Evolutionary conservation across 805 yeast species (phyloP).

Genomic region (Pichia kluyveri): DNA sequence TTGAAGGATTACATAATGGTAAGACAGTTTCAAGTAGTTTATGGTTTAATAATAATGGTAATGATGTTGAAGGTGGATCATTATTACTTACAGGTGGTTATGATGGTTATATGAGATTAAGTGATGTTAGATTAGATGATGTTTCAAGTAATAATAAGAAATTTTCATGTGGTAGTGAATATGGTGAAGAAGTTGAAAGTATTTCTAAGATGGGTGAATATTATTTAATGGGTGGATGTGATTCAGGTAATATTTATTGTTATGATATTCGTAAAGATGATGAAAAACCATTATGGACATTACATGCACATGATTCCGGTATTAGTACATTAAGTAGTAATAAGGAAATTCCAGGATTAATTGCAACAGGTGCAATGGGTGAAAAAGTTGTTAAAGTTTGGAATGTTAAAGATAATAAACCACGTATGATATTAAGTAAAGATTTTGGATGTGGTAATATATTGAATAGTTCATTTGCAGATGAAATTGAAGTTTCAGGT

Average conservation of each 20-base stretch:
- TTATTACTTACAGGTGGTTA: constrained; percentile 87
- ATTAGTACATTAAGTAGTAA: constrained; percentile 75
- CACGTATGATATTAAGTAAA: constrained; percentile 83
- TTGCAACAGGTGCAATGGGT: constrained; percentile 85
- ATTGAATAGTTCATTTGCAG: constrained; percentile 71
- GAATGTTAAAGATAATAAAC: constrained; percentile 50
- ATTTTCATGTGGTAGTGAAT: constrained; percentile 45
- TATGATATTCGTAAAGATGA: constrained; percentile 62
- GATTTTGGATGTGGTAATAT: constrained; percentile 95
- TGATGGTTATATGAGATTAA: constrained; percentile 71
- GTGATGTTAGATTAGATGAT: constrained; percentile 75
- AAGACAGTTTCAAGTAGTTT: constrained; percentile 78
- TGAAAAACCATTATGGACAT: constrained; percentile 76
- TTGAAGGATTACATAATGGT: constrained; percentile 56
- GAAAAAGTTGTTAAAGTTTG: constrained; percentile 83
- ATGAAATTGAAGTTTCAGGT: constrained; percentile 76
- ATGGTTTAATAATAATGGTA: constrained; percentile 55
- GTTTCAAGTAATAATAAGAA: constrained; percentile 49
- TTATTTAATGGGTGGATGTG: constrained; percentile 65
- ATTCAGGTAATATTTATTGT: constrained; percentile 79
- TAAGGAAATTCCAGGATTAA: constrained; percentile 54
- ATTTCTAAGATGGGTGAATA: constrained; percentile 63
- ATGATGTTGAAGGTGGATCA: constrained; percentile 38
- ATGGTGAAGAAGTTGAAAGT: constrained; percentile 70
- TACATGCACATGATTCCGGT: constrained; percentile 96